Evolutionary conservation across 75 land plant species (phyloP).

Genomic region (Picea glauca): DNA sequence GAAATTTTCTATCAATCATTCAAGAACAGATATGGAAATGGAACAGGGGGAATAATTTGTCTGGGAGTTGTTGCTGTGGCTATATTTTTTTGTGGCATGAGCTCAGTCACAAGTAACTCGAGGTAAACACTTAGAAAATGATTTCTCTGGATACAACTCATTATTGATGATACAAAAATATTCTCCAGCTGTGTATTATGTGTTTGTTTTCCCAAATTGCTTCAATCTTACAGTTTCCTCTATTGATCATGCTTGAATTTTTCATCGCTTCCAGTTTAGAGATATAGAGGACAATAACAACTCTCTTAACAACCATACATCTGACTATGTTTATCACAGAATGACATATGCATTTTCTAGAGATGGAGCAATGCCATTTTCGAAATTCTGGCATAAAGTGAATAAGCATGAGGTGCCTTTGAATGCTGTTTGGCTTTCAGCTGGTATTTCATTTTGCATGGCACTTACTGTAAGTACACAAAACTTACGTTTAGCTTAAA

Average conservation of each 20-base stretch:
- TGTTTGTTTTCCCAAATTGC: neutral
- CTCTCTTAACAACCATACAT: neutral
- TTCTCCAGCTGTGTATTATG: neutral
- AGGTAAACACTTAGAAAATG: slow-evolving; percentile 33
- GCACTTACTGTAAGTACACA: slow-evolving; percentile 67
- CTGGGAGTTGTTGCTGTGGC: slow-evolving; percentile 75
- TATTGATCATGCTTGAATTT: neutral
- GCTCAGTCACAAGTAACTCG: slow-evolving; percentile 92
- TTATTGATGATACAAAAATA: neutral
- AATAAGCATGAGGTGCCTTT: slow-evolving; percentile 79
- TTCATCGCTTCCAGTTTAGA: neutral
- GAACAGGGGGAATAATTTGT: slow-evolving; percentile 86
- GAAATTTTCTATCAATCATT: slow-evolving; percentile 79
- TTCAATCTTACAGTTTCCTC: neutral
- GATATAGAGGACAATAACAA: neutral
- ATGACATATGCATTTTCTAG: slow-evolving; percentile 96
- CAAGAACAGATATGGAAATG: slow-evolving; percentile 73
- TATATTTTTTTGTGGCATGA: slow-evolving; percentile 91
- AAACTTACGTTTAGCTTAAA: neutral
- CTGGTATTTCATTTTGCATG: slow-evolving; percentile 74
- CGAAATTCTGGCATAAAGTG: slow-evolving; percentile 76
- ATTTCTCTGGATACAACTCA: neutral
- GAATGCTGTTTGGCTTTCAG: slow-evolving; percentile 87
- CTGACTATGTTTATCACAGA: slow-evolving; percentile 30
- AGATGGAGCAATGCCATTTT: slow-evolving; percentile 94